These are phyloP conservation scores for Hirsutella rhossiliensis DNA, from an alignment of 2,329 filamentous ascomycete genomes.

Conservation along the genomic window DNA sequence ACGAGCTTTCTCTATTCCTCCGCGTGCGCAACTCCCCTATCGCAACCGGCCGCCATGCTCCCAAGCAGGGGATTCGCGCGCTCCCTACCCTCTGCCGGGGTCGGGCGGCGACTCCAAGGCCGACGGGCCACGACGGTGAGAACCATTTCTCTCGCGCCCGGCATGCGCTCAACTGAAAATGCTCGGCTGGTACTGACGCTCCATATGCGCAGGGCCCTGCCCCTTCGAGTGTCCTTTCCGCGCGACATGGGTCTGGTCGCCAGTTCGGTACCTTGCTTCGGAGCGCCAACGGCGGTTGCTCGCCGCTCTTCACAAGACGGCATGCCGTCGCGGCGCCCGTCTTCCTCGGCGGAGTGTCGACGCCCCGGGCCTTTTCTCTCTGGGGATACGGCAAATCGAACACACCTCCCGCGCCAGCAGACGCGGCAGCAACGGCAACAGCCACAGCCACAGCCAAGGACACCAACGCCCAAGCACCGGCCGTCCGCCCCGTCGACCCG, in stretches of 20 bases:
- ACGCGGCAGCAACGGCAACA: too few species aligned
- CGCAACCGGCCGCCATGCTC: constrained; percentile 24
- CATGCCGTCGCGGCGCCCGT: constrained; percentile 12
- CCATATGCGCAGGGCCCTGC: too few species aligned
- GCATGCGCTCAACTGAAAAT: too few species aligned
- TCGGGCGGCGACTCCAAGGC: constrained; percentile 15
- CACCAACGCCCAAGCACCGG: constrained; percentile 2
- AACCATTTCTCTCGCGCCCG: too few species aligned
- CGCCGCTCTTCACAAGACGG: constrained; percentile 11
- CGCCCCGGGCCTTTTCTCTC: constrained; percentile 19
- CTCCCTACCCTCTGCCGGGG: constrained; percentile 21
- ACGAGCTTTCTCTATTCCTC: neutral
- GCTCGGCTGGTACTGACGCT: too few species aligned
- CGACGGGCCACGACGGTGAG: constrained; percentile 8
- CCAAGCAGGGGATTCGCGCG: constrained; percentile 31
- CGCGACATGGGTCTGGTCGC: constrained; percentile 12
- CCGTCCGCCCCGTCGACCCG: constrained; percentile 1
- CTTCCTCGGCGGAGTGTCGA: constrained; percentile 17
- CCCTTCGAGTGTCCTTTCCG: too few species aligned
- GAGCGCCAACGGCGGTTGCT: constrained; percentile 3
- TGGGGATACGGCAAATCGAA: constrained; percentile 21
- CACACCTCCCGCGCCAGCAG: neutral
- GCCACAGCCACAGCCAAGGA: too few species aligned
- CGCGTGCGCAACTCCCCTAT: neutral
- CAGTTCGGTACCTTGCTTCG: constrained; percentile 21